A percentile compares a stretch with the other conserved stretches of the same genome.
These are phyloP conservation scores for Cadophora sp. DNA, from an alignment of 2,329 filamentous ascomycete genomes.

Conservation along the genomic window DNA sequence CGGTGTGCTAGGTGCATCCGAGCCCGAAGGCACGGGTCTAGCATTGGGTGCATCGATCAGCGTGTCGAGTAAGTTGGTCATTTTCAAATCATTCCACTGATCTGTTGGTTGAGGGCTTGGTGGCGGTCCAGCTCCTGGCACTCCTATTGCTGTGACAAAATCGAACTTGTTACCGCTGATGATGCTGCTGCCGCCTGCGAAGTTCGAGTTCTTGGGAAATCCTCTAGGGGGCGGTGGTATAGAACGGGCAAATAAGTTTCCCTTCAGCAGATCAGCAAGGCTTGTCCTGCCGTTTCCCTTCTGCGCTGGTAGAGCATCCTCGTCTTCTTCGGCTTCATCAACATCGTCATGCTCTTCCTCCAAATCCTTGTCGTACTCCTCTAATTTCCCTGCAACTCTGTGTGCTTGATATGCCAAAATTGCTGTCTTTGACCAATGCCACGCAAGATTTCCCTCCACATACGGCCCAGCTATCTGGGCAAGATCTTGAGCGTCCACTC, in stretches of 20 bases:
- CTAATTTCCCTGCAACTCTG: slow-evolving; percentile 59
- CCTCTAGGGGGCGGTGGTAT: neutral
- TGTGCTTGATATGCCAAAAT: slow-evolving; percentile 63
- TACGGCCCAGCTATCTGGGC: slow-evolving; percentile 74
- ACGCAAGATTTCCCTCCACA: slow-evolving; percentile 64
- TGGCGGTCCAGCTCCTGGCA: neutral
- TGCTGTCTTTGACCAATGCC: slow-evolving; percentile 55
- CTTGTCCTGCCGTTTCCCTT: neutral
- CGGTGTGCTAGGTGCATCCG: neutral
- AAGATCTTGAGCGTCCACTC: slow-evolving; percentile 72
- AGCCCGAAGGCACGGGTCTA: slow-evolving; percentile 35
- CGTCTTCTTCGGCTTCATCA: slow-evolving; percentile 49
- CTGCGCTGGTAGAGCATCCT: slow-evolving; percentile 20
- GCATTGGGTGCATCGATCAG: slow-evolving; percentile 57
- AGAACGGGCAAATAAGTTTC: neutral
- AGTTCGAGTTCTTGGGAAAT: neutral
- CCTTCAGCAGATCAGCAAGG: neutral
- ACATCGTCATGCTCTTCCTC: slow-evolving; percentile 23
- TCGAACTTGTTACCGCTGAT: slow-evolving; percentile 16
- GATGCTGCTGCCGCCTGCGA: neutral
- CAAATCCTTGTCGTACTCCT: slow-evolving; percentile 54
- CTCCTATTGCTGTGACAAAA: slow-evolving; percentile 29
- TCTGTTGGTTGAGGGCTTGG: slow-evolving; percentile 41
- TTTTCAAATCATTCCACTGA: slow-evolving; percentile 68
- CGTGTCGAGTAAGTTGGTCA: slow-evolving; percentile 62